phyloP scores from a whole-genome alignment of 306 rosid species.

The Ziziphus jujuba region DNA sequence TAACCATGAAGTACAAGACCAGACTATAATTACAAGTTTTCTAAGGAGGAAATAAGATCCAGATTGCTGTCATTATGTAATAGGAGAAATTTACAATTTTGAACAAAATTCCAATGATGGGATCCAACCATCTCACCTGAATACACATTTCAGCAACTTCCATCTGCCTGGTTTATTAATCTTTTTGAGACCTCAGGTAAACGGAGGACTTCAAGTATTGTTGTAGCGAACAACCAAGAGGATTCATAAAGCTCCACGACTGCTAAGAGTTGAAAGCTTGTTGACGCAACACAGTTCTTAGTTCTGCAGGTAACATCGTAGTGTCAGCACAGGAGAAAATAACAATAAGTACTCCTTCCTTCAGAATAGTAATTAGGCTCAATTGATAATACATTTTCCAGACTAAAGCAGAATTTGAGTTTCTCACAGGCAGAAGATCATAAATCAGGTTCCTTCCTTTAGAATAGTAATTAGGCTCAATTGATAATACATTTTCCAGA shows the following conservation, averaged over 20 bases:
- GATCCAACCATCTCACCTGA: conserved; percentile 7
- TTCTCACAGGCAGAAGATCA: too few species aligned
- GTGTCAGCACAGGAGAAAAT: neutral
- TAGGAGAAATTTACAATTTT: neutral
- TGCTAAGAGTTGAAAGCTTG: conserved; percentile 10
- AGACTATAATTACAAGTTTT: neutral
- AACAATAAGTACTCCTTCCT: too few species aligned
- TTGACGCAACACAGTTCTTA: conserved; percentile 15
- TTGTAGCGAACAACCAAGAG: neutral
- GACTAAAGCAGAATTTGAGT: neutral
- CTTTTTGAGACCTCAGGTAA: neutral
- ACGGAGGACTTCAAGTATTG: conserved; percentile 6
- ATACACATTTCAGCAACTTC: neutral
- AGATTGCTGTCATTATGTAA: neutral
- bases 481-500: too few species aligned
- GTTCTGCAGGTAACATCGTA: conserved; percentile 34
- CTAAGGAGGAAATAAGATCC: neutral
- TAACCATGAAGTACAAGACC: neutral
- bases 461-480: too few species aligned
- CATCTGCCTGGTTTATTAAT: neutral
- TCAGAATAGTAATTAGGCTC: too few species aligned
- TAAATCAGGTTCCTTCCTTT: neutral
- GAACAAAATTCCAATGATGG: neutral
- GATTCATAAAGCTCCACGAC: neutral
- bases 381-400: too few species aligned